phyloP scores from a whole-genome alignment of 2,329 filamentous ascomycete species.

The Waltergamsia citrina region DNA sequence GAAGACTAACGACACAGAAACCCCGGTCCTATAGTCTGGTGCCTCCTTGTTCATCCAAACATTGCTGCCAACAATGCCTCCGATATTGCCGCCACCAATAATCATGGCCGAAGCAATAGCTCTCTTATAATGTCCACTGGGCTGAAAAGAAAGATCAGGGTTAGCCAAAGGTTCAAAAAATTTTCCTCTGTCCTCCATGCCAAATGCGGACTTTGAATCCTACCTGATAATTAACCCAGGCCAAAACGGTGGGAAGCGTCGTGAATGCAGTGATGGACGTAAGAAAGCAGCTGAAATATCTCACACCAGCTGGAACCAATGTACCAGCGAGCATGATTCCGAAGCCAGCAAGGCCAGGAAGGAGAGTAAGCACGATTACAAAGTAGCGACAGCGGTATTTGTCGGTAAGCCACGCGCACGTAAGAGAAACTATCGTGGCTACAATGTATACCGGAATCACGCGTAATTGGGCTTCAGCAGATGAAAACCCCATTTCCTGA shows the following conservation, averaged over 20 bases:
- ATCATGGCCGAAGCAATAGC: neutral
- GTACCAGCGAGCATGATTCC: neutral
- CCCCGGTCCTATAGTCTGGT: neutral
- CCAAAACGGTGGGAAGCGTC: neutral
- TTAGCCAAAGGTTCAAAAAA: too few relatives aligned
- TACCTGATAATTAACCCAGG: slow-evolving; percentile 1
- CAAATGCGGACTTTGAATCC: neutral
- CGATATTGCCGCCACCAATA: neutral
- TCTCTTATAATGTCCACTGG: neutral
- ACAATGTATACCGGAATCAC: slow-evolving; percentile 1
- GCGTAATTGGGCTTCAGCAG: neutral
- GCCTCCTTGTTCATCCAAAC: neutral
- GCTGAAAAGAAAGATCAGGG: neutral
- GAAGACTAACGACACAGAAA: neutral
- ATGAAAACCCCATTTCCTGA: neutral
- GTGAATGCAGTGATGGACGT: neutral
- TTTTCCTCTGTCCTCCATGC: neutral
- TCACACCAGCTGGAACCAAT: neutral
- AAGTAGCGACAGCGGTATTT: neutral
- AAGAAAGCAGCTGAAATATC: slow-evolving; percentile 1
- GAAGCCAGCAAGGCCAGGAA: neutral
- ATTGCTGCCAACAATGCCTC: slow-evolving; percentile 1
- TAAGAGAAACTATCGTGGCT: neutral
- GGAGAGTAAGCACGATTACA: neutral
- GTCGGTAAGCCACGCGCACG: slow-evolving; percentile 1